Conservation (phyloP, 2,329 filamentous ascomycete genomes). For the Colletotrichum nymphaeae region DNA sequence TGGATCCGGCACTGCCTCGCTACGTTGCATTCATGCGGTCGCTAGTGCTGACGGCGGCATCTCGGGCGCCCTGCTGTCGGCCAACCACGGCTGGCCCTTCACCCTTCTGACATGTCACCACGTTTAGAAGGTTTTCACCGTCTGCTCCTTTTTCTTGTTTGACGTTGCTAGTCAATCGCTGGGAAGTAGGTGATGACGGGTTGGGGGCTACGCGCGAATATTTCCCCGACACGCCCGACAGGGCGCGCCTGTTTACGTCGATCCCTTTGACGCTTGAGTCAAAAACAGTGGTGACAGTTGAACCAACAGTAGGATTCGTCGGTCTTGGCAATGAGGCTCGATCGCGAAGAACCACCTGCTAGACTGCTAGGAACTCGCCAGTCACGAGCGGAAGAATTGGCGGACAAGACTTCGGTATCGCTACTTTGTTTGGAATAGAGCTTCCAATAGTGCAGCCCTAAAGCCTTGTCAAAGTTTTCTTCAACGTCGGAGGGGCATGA, state of each 20-base stretch:
- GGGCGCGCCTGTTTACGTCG: background rate
- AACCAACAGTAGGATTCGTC: background rate
- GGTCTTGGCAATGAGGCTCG: background rate
- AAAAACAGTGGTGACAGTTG: background rate
- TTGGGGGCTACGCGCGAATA: background rate
- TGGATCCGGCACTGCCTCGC: background rate
- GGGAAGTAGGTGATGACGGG: background rate
- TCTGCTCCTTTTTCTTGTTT: background rate
- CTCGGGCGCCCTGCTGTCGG: background rate
- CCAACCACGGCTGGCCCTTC: background rate
- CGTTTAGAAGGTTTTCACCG: background rate
- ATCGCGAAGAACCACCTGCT: background rate
- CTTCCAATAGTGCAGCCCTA: background rate
- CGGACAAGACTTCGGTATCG: background rate
- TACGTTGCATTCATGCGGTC: background rate
- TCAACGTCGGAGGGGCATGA: background rate
- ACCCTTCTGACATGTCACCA: background rate
- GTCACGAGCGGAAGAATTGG: background rate
- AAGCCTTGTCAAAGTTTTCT: background rate
- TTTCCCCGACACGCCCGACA: background rate
- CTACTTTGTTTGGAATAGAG: background rate
- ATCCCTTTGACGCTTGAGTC: background rate
- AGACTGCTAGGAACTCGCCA: too few species aligned
- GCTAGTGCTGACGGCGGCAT: conserved; percentile 22
- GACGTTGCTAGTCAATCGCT: background rate